phyloP scores from a whole-genome alignment of 164 flowering plant genomes.

The Umbilicus rupestris region DNA sequence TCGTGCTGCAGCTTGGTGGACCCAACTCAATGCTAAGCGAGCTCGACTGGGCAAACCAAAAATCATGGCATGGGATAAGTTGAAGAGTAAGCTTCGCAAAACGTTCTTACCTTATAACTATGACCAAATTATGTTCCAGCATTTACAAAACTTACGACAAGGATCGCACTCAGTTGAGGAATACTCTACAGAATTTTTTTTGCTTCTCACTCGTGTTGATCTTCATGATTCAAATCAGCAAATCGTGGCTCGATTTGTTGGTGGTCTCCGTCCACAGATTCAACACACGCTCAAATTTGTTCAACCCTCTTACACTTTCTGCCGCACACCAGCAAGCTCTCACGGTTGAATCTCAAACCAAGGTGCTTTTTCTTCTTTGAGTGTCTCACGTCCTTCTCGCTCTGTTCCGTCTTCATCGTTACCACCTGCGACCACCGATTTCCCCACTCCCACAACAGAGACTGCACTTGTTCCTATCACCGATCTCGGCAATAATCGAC shows the following conservation, averaged over 20 bases:
- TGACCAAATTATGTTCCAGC: background rate
- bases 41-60: background rate
- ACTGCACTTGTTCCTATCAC: background rate
- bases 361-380: background rate
- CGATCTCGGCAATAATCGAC: background rate
- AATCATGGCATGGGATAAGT: background rate
- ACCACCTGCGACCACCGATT: too few relatives aligned
- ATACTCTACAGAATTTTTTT: background rate
- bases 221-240: background rate
- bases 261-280: background rate
- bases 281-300: too few relatives aligned
- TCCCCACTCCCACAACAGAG: background rate
- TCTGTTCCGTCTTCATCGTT: background rate
- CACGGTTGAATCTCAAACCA: background rate
- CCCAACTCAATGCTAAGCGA: background rate
- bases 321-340: background rate
- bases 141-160: background rate
- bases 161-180: background rate
- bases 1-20: background rate
- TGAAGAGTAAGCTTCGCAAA: background rate
- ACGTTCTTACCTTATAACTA: background rate
- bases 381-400: background rate
- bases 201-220: background rate
- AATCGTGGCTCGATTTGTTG: background rate
- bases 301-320: background rate